These are phyloP conservation scores for Lizanozyma gosingica DNA, from an alignment of 1,139 yeast species.

Conservation along the genomic window DNA sequence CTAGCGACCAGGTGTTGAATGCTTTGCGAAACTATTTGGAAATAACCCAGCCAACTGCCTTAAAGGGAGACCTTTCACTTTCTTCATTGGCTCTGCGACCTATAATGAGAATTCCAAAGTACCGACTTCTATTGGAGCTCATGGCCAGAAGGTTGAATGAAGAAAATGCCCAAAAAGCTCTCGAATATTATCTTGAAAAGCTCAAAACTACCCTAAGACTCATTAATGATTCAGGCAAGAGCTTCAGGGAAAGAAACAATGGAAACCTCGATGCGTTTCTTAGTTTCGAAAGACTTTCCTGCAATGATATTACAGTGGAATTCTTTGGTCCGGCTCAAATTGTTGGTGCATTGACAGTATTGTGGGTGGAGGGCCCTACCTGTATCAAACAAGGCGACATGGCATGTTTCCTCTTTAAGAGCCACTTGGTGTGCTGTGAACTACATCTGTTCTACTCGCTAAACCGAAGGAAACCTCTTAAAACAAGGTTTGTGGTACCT, in stretches of 20 bases:
- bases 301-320: slow-evolving; percentile 6
- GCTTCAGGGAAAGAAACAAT: slow-evolving; percentile 8
- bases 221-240: slow-evolving; percentile 19
- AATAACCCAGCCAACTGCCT: slow-evolving; percentile 27
- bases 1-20: slow-evolving; percentile 9
- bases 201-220: slow-evolving; percentile 15
- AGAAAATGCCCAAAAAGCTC: slow-evolving; percentile 7
- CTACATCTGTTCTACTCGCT: slow-evolving; percentile 13
- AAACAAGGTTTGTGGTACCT: slow-evolving; percentile 41
- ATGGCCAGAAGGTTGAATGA: slow-evolving; percentile 18
- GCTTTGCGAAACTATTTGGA: slow-evolving; percentile 35
- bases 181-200: slow-evolving; percentile 4
- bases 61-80: slow-evolving; percentile 36
- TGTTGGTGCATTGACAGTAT: slow-evolving; percentile 28
- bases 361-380: slow-evolving; percentile 26
- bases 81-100: slow-evolving; percentile 47
- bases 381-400: slow-evolving; percentile 13
- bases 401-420: slow-evolving; percentile 42
- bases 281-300: neutral
- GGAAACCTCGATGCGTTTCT: slow-evolving; percentile 8
- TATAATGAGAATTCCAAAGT: slow-evolving; percentile 41
- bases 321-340: slow-evolving; percentile 34
- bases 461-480: slow-evolving; percentile 13
- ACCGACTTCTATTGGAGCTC: slow-evolving; percentile 39
- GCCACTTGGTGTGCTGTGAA: slow-evolving; percentile 32